Conservation (phyloP, 352 stramenopile species). For the Hyaloperonospora arabidopsidis region DNA sequence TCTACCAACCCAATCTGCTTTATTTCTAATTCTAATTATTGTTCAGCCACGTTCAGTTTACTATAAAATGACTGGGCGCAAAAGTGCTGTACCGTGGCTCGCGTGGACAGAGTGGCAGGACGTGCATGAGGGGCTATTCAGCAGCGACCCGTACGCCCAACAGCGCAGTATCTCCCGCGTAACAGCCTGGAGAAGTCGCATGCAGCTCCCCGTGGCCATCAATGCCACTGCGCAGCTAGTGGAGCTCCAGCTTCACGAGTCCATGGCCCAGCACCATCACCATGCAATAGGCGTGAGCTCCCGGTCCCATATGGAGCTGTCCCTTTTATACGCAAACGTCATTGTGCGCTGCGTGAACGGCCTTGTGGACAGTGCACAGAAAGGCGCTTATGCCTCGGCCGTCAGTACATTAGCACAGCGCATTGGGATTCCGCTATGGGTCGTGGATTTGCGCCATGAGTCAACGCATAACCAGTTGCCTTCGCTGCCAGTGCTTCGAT, state of each 20-base stretch:
- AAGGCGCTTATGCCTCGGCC: slow-evolving; percentile 62
- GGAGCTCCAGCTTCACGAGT: slow-evolving; percentile 68
- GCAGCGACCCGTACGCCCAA: slow-evolving; percentile 28
- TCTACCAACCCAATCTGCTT: too few relatives aligned
- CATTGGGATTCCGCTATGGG: slow-evolving; percentile 89
- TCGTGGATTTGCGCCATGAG: slow-evolving; percentile 90
- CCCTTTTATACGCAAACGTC: slow-evolving; percentile 51
- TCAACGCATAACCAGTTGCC: slow-evolving; percentile 90
- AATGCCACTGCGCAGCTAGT: slow-evolving; percentile 67
- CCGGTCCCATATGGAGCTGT: slow-evolving; percentile 74
- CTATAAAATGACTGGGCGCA: slow-evolving; percentile 41
- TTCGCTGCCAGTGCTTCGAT: slow-evolving; percentile 79
- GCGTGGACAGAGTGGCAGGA: slow-evolving; percentile 75
- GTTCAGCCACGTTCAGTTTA: background rate
- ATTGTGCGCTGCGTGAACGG: slow-evolving; percentile 82
- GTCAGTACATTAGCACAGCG: slow-evolving; percentile 74
- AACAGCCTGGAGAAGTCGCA: slow-evolving; percentile 57
- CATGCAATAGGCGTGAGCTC: slow-evolving; percentile 60
- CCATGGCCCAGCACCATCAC: slow-evolving; percentile 53
- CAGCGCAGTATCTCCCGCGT: slow-evolving; percentile 55
- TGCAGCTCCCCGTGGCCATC: slow-evolving; percentile 70
- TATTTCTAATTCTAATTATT: too few relatives aligned
- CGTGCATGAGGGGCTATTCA: slow-evolving; percentile 56
- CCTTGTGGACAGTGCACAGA: slow-evolving; percentile 73
- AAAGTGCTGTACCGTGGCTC: slow-evolving; percentile 44